phyloP scores from a whole-genome alignment of 2,329 filamentous ascomycete species.

The Botrytis medusae region DNA sequence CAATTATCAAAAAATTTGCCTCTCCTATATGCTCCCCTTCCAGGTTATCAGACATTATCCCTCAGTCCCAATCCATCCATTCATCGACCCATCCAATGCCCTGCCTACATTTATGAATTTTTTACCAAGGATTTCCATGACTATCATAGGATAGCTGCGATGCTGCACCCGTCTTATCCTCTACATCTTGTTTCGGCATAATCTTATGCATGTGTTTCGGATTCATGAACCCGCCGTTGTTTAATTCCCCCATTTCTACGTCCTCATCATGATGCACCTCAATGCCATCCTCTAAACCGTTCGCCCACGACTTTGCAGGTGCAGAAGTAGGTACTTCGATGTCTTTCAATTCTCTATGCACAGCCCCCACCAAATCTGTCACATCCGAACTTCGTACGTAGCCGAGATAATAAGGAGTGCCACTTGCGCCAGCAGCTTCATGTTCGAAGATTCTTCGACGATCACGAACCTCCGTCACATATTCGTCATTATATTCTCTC shows the following conservation, averaged over 20 bases:
- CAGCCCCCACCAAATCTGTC: conserved; percentile 56
- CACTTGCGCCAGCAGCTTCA: conserved; percentile 58
- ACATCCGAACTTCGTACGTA: conserved; percentile 72
- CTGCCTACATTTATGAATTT: not conserved
- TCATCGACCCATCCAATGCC: not conserved
- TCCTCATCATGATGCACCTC: conserved; percentile 22
- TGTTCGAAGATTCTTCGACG: conserved; percentile 67
- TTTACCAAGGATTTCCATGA: conserved; percentile 22
- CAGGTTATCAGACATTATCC: not conserved
- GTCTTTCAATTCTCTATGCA: conserved; percentile 46
- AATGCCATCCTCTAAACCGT: conserved; percentile 20
- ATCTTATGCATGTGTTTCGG: conserved; percentile 26
- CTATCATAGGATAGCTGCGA: conserved; percentile 20
- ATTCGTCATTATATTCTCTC: conserved; percentile 92
- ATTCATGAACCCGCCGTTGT: conserved; percentile 31
- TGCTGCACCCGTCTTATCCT: not conserved
- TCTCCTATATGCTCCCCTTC: not conserved
- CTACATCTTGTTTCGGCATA: conserved; percentile 29
- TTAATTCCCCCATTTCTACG: conserved; percentile 15
- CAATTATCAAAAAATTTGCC: not conserved
- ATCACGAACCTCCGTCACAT: conserved; percentile 67
- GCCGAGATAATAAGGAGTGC: conserved; percentile 80
- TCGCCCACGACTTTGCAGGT: conserved; percentile 16
- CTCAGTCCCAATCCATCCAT: not conserved
- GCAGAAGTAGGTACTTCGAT: conserved; percentile 20